Base-by-base conservation (phyloP, 2,329 filamentous ascomycete genomes). In the Fusarium transvaalense region DNA sequence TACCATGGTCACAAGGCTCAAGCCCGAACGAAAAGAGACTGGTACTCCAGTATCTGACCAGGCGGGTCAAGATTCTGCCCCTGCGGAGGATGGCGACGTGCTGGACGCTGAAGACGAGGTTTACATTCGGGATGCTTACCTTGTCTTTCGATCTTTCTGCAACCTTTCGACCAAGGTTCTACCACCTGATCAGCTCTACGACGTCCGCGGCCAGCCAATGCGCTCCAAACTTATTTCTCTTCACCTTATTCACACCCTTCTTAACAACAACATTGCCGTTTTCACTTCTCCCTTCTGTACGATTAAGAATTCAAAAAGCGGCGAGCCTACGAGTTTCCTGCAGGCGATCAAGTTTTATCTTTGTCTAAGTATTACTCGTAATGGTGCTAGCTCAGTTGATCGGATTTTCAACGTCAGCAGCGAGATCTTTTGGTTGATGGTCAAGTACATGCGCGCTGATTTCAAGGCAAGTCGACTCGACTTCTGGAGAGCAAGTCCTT, bases 401-500 rank as follows among this genome's bases (percentile, higher is more conserved):
- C 88, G 88, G 69, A 94, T 99, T 1, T 99, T 98, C 75, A 95
- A 98, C 76, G 93, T 98, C 41, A 95, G 93, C 78, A 94, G 92
- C 74, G 96, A 99, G 78, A 97, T 98, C 31, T 99, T 99, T 78
- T 99, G 94, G 94, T 85, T 98, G 60, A 97, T 97, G 91, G 82
- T 97, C 42, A 97, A 97, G 78, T 91, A 93, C 74, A 92, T 99
- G 88, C 89, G 97, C 64, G 91, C 96, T 4, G 91, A 94, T 66
- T 92, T 99, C 80, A 99, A 99, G 89, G 91, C 91, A 75, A 63
- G 85, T 54, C 29, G 10, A 10, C 10, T 54, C 29, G 10, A 10
- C 10, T 14, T 23, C 3, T 43, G 21, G 3, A 13, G 13, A 17
- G 27, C n/a, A 31, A 17, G 38, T 9, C 34, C 6, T 14, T 6